Evolutionary conservation across 2,329 filamentous ascomycete genomes (phyloP), one percentile per base, ranked within the genome.

Genomic region (Penicillium sp.): DNA sequence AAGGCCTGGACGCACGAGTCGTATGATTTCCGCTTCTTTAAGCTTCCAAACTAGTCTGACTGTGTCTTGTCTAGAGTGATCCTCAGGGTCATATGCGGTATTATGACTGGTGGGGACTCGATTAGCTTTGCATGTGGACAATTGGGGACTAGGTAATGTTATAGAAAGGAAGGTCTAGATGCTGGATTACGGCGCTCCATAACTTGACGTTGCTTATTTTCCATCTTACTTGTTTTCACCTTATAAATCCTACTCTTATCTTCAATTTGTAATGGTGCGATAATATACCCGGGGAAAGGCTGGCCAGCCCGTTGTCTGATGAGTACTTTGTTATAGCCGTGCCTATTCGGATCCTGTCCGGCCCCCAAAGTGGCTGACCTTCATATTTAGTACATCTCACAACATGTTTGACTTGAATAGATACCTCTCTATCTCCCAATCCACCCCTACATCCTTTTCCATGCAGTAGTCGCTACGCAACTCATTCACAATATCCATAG

Each of bases 1-100:
- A 31, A 39, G 48, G 21, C 6, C 48, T 50, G 33, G 48, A 39
- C 50, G 54, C 42, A 48, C 26, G n/a, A 48, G 57, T 54, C 52
- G 52, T 51, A 60, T 45, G 59, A 56, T 58, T 35, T 19, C 29
- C 21, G 13, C 10, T n/a, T 7, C 24, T 11, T 50, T 37, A 50
- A 39, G 48, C 5, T 50, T 42, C 37, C 7, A 35, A 11, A 19
- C 21, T 42, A 24, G 22, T 10, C 29, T 49, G 29, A 24, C 29
- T 39, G 33, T 22, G 21, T 42, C 26, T 14, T 49, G 37, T 13
- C 33, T 49, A n/a, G 35, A 33, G 37, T 50, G 16, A 19, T 27
- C 16, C 16, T 50, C 29, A 22, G 33, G 33, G 16, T 50, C 21
- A 39, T 49, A 39, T 42, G 48, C 33, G 14, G 14, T 27, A 8